Conservation (phyloP, 495 filamentous ascomycete genomes). For the Penicillium bovifimosum region DNA sequence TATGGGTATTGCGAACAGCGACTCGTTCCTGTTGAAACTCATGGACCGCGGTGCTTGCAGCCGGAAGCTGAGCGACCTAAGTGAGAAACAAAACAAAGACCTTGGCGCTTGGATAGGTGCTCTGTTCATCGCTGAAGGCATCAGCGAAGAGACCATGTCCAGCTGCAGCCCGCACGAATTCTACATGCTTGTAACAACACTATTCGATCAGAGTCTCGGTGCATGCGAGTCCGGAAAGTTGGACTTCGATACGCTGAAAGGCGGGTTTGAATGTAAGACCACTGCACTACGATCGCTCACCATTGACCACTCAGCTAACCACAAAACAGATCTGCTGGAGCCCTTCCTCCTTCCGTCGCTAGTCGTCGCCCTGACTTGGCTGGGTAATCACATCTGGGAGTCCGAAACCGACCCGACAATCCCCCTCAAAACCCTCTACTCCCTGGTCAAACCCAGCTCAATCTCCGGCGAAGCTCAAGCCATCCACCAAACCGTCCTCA, state of each 20-base stretch:
- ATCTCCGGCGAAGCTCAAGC: slow-evolving; percentile 74
- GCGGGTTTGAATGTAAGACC: slow-evolving; percentile 76
- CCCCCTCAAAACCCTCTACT: slow-evolving; percentile 59
- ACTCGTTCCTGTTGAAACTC: slow-evolving; percentile 78
- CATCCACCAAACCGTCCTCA: slow-evolving; percentile 78
- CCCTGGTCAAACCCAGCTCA: slow-evolving; percentile 68
- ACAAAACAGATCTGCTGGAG: slow-evolving; percentile 66
- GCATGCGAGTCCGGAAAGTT: slow-evolving; percentile 67
- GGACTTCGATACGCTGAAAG: slow-evolving; percentile 74
- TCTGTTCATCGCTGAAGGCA: slow-evolving; percentile 77
- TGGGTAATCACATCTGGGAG: slow-evolving; percentile 78
- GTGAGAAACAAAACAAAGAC: slow-evolving; percentile 67
- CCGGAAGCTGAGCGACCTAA: slow-evolving; percentile 59
- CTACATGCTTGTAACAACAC: slow-evolving; percentile 80
- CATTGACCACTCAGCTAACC: slow-evolving; percentile 4
- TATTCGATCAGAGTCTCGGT: slow-evolving; percentile 79
- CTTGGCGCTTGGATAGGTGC: slow-evolving; percentile 81
- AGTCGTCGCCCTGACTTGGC: slow-evolving; percentile 72
- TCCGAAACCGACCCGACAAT: slow-evolving; percentile 57
- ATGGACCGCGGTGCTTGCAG: slow-evolving; percentile 58
- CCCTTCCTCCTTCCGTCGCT: slow-evolving; percentile 86
- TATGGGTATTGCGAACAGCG: slow-evolving; percentile 51
- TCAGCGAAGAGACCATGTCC: slow-evolving; percentile 84
- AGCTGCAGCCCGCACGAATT: slow-evolving; percentile 91
- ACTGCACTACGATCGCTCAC: neutral